These are phyloP conservation scores for Exophiala viscosa DNA, from an alignment of 2,329 filamentous ascomycete genomes.

Conservation along the genomic window DNA sequence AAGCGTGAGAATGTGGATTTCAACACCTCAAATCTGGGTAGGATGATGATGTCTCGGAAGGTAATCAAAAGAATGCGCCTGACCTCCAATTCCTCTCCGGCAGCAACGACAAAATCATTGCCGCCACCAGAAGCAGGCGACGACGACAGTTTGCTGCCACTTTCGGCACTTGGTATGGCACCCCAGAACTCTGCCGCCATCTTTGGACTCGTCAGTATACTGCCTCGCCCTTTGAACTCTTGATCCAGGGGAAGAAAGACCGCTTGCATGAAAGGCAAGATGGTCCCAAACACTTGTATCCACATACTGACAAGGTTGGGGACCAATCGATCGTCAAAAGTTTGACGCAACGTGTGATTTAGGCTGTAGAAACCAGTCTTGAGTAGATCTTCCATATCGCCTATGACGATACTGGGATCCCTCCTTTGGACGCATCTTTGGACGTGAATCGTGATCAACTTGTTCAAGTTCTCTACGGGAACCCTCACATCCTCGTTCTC, in stretches of 20 bases:
- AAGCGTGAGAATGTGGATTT: slow-evolving; percentile 88
- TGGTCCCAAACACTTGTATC: slow-evolving; percentile 85
- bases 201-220: slow-evolving; percentile 72
- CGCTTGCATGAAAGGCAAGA: slow-evolving; percentile 90
- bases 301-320: slow-evolving; percentile 88
- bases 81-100: slow-evolving; percentile 69
- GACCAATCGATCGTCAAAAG: slow-evolving; percentile 83
- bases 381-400: slow-evolving; percentile 59
- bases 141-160: slow-evolving; percentile 34
- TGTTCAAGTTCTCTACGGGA: slow-evolving; percentile 64
- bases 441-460: slow-evolving; percentile 59
- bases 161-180: slow-evolving; percentile 54
- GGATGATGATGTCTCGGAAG: slow-evolving; percentile 83
- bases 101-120: slow-evolving; percentile 33
- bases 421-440: slow-evolving; percentile 60
- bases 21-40: slow-evolving; percentile 82
- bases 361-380: slow-evolving; percentile 77
- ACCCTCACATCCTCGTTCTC: slow-evolving; percentile 62
- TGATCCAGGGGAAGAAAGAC: slow-evolving; percentile 91
- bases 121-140: slow-evolving; percentile 23
- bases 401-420: slow-evolving; percentile 57
- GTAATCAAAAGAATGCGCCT: slow-evolving; percentile 82
- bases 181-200: slow-evolving; percentile 84
- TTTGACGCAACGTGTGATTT: slow-evolving; percentile 73
- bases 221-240: slow-evolving; percentile 81